Evolutionary conservation across 768 basidiomycete species (phyloP), one percentile per base, ranked within the genome.

Genomic region (Tricholoma sp.): DNA sequence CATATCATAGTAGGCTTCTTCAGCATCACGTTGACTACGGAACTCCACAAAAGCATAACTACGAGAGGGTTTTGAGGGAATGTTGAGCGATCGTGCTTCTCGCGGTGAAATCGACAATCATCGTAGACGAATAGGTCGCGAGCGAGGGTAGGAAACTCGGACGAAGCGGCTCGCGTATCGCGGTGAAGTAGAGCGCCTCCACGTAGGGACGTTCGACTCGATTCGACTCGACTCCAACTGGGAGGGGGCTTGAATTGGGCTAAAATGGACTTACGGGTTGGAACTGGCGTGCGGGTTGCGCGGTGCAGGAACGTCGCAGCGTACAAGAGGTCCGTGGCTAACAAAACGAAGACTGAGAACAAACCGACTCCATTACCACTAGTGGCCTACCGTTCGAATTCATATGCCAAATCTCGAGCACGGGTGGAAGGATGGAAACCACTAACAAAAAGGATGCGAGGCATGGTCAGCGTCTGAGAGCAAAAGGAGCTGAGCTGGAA

Each of bases 11-110:
- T 90, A 91, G 29, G 89, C 89, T 61, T 89, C 88, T 65, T 91
- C 89, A 17, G 89, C 89, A 65, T 91, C 88, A 41, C 86, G 83
- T 49, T 80, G 78, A 65, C 82, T 83, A 67, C 87, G 84, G 66
- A 91, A 92, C 70, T 92, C 89, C 67, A 92, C 84, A 70, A 92
- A 92, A 56, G 89, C 90, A 71, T 90, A 92, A 76, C 90, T 91
- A 77, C 76, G 76, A 72, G 51, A 58, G 62, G 58, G 73, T 75
- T 70, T 73, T 64, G 77, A 42, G 44, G 50, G 13, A 9, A 55
- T 50, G 55, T 65, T 65, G 84, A 85, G 84, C 79, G 81, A 76
- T 74, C 69, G 77, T 69, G 68, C 65, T 74, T 71, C 67, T 66
- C 62, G 52, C 57, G 61, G 63, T 69, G 72, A 73, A 69, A 74